Conservation (phyloP, 2,329 filamentous ascomycete species). For the Cladophialophora yegresii region DNA sequence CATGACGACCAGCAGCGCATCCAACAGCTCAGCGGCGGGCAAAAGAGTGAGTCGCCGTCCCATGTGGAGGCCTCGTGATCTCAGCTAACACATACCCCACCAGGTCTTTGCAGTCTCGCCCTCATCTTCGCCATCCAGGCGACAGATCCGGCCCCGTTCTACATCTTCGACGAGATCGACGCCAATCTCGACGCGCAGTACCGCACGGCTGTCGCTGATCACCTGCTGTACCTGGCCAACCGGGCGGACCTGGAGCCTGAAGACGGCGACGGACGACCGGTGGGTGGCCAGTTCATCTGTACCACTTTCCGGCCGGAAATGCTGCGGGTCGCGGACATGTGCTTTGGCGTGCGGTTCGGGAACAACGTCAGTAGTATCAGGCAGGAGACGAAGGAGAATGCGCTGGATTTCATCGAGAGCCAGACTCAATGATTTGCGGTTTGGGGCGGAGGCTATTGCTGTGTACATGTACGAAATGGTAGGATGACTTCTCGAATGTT, state of each 20-base stretch:
- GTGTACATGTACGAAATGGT: not conserved
- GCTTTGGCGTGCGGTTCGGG: slow-evolving; percentile 88
- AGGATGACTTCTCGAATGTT: not conserved
- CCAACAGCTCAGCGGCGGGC: slow-evolving; percentile 92
- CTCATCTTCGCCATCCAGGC: slow-evolving; percentile 98
- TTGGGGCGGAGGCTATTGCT: not conserved
- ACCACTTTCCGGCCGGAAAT: slow-evolving; percentile 98
- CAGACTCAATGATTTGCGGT: slow-evolving; percentile 52
- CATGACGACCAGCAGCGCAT: slow-evolving; percentile 98
- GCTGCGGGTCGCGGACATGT: slow-evolving; percentile 91
- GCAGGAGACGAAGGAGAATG: slow-evolving; percentile 82
- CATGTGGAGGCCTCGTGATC: not conserved
- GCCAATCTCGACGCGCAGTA: slow-evolving; percentile 98
- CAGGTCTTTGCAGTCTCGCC: slow-evolving; percentile 91
- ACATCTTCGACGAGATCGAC: slow-evolving; percentile 98
- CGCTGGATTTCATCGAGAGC: slow-evolving; percentile 90
- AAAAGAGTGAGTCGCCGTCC: slow-evolving; percentile 75
- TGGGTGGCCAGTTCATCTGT: slow-evolving; percentile 83
- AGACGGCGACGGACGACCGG: slow-evolving; percentile 42
- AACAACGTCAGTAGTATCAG: slow-evolving; percentile 95
- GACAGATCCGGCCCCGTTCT: slow-evolving; percentile 95
- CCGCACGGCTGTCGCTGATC: slow-evolving; percentile 87
- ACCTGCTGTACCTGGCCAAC: slow-evolving; percentile 75
- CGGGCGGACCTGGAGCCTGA: slow-evolving; percentile 58
- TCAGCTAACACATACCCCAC: slow-evolving; percentile 31